Base-by-base conservation (phyloP, 345 rosid genomes). In the Conringia planisiliqua region DNA sequence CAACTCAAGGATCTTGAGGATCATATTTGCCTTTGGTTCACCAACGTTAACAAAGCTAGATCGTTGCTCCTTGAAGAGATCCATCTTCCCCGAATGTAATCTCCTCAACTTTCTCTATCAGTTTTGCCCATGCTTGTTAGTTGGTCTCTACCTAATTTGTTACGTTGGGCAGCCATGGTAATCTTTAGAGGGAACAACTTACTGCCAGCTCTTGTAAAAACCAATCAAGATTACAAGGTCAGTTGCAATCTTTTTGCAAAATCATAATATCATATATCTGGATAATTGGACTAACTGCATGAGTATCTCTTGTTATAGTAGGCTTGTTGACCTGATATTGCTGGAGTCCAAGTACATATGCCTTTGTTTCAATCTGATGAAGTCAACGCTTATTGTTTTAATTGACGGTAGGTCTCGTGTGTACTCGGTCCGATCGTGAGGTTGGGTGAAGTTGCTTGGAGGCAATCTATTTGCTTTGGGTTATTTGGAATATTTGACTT, bases 1-100 rank as follows among this genome's bases (percentile, higher is more conserved):
- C 84, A 74, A 63, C 87, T 89, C 55, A 62, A 66, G 73, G 87
- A 80, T 73, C 95, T 91, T 27, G 90, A 88, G 75, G 85, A 87
- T 16, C 94, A 79, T 72, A 77, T 94, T 48, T 83, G 83, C 80
- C 78, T 85, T 33, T 88, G 89, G 82, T 86, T 89, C 67, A 83
- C 64, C 61, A 73, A 74, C 46, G 83, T 91, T 62, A 93, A 87
- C 80, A 81, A 74, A 77, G 84, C 83, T 35, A 86, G 98, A 75
- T 63, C 57, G 32, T 68, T 74, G 57, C 90, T 91, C 36, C 83
- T 86, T 10, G 61, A 78, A 32, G 80, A 86, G 79, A 78, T 93
- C 9, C 70, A 52, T 75, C 73, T 46, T 70, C 81, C 74, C 46
- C 63, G 18, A 63, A 40, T 40, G 50, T 79, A 56, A 79, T 42